Conservation (phyloP, 495 filamentous ascomycete genomes). For the Trichoderma gamsii region DNA sequence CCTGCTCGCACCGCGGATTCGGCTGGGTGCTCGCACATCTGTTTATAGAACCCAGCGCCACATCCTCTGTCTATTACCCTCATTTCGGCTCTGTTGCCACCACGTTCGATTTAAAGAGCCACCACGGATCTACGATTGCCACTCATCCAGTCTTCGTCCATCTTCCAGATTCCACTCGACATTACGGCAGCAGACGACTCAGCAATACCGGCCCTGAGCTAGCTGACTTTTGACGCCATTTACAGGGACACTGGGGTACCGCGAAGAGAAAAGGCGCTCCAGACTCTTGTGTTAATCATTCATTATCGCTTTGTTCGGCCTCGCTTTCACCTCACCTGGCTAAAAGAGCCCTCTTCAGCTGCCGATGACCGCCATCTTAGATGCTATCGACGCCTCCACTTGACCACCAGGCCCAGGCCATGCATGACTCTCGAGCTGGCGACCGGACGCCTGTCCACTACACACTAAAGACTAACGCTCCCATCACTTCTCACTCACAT, state of each 20-base stretch:
- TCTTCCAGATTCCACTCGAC: neutral
- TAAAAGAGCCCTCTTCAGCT: neutral
- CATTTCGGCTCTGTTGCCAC: neutral
- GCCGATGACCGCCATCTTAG: neutral
- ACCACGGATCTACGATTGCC: neutral
- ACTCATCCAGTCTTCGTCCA: neutral
- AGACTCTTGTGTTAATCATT: too few species aligned
- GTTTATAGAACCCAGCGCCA: neutral
- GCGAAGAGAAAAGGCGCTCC: too few species aligned
- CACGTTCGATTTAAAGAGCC: neutral
- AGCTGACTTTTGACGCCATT: too few species aligned
- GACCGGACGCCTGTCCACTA: conserved; percentile 17
- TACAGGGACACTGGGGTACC: too few species aligned
- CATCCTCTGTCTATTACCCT: neutral
- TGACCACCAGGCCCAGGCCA: conserved; percentile 7
- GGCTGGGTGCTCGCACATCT: too few species aligned
- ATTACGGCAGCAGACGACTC: neutral
- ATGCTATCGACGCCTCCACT: conserved; percentile 6
- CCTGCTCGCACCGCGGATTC: too few species aligned
- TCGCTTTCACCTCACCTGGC: neutral
- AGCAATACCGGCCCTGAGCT: too few species aligned
- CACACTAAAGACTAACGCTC: conserved; percentile 2
- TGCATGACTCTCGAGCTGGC: conserved; percentile 9
- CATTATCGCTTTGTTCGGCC: neutral
- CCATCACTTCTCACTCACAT: conserved; percentile 34